These are phyloP conservation scores for Polychaeton citri DNA, from an alignment of 2,329 filamentous ascomycete species.

Conservation along the genomic window DNA sequence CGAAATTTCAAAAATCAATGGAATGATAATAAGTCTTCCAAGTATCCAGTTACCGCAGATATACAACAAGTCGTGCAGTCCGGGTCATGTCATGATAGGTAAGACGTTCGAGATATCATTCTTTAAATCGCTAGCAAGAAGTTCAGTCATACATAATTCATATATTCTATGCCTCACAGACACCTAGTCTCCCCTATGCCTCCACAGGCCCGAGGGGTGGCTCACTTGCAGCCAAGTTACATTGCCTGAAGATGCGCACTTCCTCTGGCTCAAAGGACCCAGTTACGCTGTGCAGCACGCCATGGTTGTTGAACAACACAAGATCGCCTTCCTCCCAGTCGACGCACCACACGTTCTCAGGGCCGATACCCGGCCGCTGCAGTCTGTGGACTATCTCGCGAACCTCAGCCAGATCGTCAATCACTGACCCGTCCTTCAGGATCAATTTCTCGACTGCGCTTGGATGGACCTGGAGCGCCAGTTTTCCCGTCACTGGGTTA, in stretches of 20 bases:
- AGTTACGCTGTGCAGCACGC: slow-evolving; percentile 61
- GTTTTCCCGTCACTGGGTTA: slow-evolving; percentile 55
- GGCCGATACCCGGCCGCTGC: slow-evolving; percentile 60
- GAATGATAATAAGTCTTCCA: no score
- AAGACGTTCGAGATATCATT: no score
- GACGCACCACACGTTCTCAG: slow-evolving; percentile 55
- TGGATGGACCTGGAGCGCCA: slow-evolving; percentile 63
- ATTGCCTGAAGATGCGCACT: slow-evolving; percentile 63
- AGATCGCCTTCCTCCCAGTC: slow-evolving; percentile 68
- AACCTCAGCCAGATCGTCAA: slow-evolving; percentile 55
- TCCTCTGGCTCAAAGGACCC: slow-evolving; percentile 62
- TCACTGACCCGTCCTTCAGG: slow-evolving; percentile 48
- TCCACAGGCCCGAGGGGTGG: slow-evolving; percentile 38
- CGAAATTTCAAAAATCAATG: no score
- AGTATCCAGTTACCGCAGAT: no score
- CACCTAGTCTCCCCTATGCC: not conserved
- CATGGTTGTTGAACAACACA: slow-evolving; percentile 67
- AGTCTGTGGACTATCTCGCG: slow-evolving; percentile 57
- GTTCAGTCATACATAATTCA: no score
- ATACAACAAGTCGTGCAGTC: no score
- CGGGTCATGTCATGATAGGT: no score
- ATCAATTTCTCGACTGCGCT: slow-evolving; percentile 58
- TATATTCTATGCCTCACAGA: no score
- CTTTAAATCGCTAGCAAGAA: no score
- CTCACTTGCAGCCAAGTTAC: slow-evolving; percentile 58